Evolutionary conservation across 345 rosid species (phyloP).

Genomic region (Ailanthus altissimus): DNA sequence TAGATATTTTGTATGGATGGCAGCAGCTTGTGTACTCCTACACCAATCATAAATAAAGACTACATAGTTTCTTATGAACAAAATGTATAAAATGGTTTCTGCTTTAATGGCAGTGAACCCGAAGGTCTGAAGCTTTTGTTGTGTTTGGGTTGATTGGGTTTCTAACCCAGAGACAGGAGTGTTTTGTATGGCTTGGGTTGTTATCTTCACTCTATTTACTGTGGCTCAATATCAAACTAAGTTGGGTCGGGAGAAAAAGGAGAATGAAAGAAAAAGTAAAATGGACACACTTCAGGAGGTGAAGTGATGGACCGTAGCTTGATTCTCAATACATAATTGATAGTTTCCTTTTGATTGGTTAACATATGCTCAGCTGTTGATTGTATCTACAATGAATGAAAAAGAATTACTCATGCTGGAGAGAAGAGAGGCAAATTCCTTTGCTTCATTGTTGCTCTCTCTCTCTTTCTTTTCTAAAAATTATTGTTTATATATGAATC

Average conservation of each 20-base stretch:
- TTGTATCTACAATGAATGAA: not conserved
- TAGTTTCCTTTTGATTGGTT: not conserved
- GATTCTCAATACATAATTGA: not conserved
- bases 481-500: not conserved
- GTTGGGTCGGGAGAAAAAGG: not conserved
- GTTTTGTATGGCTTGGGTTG: not conserved
- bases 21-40: not conserved
- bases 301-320: not conserved
- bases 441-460: not conserved
- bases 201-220: not conserved
- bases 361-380: not conserved
- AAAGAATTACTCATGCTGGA: not conserved
- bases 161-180: not conserved
- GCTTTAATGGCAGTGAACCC: too few relatives aligned
- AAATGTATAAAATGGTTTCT: not conserved
- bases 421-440: not conserved
- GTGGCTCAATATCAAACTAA: not conserved
- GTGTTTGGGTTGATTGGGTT: not conserved
- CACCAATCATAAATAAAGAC: not conserved
- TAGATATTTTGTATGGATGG: not conserved
- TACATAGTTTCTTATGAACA: not conserved
- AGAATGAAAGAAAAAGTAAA: not conserved
- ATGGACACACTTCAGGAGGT: not conserved
- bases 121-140: not conserved
- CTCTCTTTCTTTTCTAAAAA: not conserved